Evolutionary conservation across 495 filamentous ascomycete genomes (phyloP), one percentile per base, ranked within the genome.

Genomic region (Talaromyces stipitatus): DNA sequence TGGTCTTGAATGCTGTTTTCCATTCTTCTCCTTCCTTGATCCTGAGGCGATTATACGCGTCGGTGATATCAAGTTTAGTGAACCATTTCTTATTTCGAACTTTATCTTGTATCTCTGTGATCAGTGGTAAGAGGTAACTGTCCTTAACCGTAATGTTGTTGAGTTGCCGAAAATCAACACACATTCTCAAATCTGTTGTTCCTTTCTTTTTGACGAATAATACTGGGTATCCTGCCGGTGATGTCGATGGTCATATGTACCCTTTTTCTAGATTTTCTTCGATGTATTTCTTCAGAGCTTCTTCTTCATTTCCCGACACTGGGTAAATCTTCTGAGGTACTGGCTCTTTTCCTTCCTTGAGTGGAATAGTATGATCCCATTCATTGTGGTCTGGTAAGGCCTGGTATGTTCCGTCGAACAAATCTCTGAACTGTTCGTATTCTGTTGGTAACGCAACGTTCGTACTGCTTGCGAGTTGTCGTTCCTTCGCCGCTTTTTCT

Each of bases 61-160:
- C 66, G 26, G 12, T 38, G 6, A 60, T 51, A 57, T 60, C 58
- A 26, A 60, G 12, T 36, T 60, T 60, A 4, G 8, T 56, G 20
- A 57, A 60, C 16, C 20, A 47, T 3, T 41, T 47, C 9, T 28
- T 33, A 16, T 30, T 41, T 20, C 9, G 20, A 11, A 60, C 12
- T 12, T 24, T n/a, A 55, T 60, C 52, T 12, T 55, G 41, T 22
- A 36, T 60, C 33, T 60, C 58, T 30, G 14, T 27, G 6, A 60
- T 56, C 18, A 60, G 32, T 2, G 54, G n/a, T 56, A 60, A 48
- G 11, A 28, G 43, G 18, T 60, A 56, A n/a, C 62, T 29, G 33
- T 83, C 69, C 57, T 76, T 77, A 2, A 58, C 60, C 0, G 66
- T 81, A 0, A 79, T 55, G 0, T 26, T 48, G 52, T 84, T 82